Evolutionary conservation across 2,329 filamentous ascomycete species (phyloP).

Genomic region (Sarocladium brachiariae): DNA sequence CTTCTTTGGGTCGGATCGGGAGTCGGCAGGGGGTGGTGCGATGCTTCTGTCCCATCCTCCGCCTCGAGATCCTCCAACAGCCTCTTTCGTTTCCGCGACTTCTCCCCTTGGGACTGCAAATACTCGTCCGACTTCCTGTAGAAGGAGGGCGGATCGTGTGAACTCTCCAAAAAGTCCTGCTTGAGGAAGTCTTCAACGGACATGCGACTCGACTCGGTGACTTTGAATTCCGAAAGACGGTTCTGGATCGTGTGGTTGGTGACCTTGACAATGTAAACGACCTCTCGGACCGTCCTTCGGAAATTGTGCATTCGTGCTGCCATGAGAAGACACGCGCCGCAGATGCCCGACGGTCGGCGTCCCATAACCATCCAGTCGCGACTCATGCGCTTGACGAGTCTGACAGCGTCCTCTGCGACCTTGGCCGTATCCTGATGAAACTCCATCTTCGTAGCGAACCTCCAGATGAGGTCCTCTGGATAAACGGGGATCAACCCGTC

Average conservation of each 20-base stretch:
- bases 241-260: conserved; percentile 89
- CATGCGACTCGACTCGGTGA: conserved; percentile 75
- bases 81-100: conserved; percentile 39
- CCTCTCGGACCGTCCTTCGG: conserved; percentile 81
- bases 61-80: conserved; percentile 22
- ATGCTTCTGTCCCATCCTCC: conserved; percentile 15
- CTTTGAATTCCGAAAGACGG: conserved; percentile 84
- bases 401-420: conserved; percentile 81
- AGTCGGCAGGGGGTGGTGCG: conserved; percentile 5
- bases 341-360: conserved; percentile 86
- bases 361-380: conserved; percentile 97
- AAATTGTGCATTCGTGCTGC: conserved; percentile 99
- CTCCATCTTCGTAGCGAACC: conserved; percentile 86
- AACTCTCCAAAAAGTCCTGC: conserved; percentile 63
- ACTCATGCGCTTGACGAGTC: conserved; percentile 87
- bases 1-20: conserved; percentile 4
- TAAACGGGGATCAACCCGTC: conserved; percentile 62
- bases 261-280: conserved; percentile 97
- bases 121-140: conserved; percentile 59
- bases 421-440: conserved; percentile 76
- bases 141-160: conserved; percentile 77
- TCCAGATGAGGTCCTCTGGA: conserved; percentile 82
- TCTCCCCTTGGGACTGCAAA: conserved; percentile 44
- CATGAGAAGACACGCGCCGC: conserved; percentile 88
- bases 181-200: conserved; percentile 81